phyloP scores from a whole-genome alignment of 345 rosid species.

The Salix brachista region DNA sequence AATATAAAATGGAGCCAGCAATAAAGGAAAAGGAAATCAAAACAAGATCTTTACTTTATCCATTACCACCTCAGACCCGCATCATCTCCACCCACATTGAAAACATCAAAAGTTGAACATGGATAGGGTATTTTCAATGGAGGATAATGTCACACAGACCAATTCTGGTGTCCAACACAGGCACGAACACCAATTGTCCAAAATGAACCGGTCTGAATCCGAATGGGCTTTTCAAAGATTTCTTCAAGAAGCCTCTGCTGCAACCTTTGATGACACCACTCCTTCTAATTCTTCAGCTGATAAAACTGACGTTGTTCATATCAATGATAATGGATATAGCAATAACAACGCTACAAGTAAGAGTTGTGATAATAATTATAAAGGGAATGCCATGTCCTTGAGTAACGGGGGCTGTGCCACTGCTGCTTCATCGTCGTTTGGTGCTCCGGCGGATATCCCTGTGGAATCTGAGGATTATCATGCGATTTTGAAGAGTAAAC shows the following conservation, averaged over 20 bases:
- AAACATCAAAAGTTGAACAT: not conserved
- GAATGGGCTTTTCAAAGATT: constrained; percentile 30
- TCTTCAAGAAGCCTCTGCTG: constrained; percentile 18
- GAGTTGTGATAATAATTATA: not conserved
- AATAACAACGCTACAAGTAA: not conserved
- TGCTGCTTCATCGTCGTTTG: not conserved
- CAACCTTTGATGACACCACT: not conserved
- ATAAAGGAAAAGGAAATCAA: not conserved
- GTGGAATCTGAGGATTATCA: constrained; percentile 27
- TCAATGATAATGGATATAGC: not conserved
- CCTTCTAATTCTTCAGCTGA: constrained; percentile 9
- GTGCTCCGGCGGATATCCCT: constrained; percentile 7
- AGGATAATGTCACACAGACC: constrained; percentile 4
- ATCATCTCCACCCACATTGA: not conserved
- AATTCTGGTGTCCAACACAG: constrained; percentile 12
- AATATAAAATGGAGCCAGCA: not conserved
- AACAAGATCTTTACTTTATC: constrained; percentile 10
- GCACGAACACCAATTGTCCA: not conserved
- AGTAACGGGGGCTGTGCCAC: not conserved
- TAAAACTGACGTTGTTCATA: constrained; percentile 9
- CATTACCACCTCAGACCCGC: constrained; percentile 27
- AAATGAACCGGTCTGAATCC: constrained; percentile 25
- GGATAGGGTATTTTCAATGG: constrained; percentile 22
- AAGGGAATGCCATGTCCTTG: not conserved
- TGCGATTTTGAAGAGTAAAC: constrained; percentile 24